These are phyloP conservation scores for Scheffersomyces ergatensis DNA, from an alignment of 805 yeast species.

Conservation along the genomic window DNA sequence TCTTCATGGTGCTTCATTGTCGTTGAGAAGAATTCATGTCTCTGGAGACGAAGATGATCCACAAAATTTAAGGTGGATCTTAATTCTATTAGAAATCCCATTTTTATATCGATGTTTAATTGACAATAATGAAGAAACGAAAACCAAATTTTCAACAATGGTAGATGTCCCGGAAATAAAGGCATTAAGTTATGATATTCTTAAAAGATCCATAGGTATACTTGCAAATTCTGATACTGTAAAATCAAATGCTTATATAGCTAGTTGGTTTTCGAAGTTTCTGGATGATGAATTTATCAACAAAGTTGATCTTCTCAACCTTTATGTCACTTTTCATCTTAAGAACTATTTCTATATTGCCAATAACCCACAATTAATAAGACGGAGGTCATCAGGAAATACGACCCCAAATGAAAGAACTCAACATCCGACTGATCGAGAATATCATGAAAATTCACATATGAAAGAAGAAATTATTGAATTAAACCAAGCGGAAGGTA, in stretches of 20 bases:
- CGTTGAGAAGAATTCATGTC: constrained; percentile 47
- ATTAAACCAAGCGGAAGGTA: constrained; percentile 5
- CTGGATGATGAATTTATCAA: constrained; percentile 41
- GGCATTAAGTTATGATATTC: constrained; percentile 61
- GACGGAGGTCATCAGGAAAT: constrained; percentile 5
- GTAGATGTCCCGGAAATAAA: constrained; percentile 51
- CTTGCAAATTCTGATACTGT: constrained; percentile 49
- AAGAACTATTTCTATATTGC: constrained; percentile 47
- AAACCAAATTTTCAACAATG: constrained; percentile 17
- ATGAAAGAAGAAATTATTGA: constrained; percentile 17
- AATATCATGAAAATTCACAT: constrained; percentile 18
- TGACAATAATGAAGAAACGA: constrained; percentile 16
- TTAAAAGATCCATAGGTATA: constrained; percentile 68
- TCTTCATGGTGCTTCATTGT: constrained; percentile 47
- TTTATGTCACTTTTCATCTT: constrained; percentile 76
- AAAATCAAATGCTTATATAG: constrained; percentile 39
- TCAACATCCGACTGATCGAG: constrained; percentile 10
- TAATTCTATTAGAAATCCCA: constrained; percentile 71
- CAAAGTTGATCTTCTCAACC: constrained; percentile 67
- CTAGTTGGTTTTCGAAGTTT: constrained; percentile 54
- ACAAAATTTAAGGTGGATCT: constrained; percentile 51
- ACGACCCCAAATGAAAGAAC: not conserved
- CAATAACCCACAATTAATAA: constrained; percentile 19
- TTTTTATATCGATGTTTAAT: constrained; percentile 48
- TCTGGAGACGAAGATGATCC: constrained; percentile 40